A percentile compares a stretch with the other conserved stretches of the same genome.
phyloP scores from a whole-genome alignment of 441 rosid genomes.

The Eutrema salsugineum region DNA sequence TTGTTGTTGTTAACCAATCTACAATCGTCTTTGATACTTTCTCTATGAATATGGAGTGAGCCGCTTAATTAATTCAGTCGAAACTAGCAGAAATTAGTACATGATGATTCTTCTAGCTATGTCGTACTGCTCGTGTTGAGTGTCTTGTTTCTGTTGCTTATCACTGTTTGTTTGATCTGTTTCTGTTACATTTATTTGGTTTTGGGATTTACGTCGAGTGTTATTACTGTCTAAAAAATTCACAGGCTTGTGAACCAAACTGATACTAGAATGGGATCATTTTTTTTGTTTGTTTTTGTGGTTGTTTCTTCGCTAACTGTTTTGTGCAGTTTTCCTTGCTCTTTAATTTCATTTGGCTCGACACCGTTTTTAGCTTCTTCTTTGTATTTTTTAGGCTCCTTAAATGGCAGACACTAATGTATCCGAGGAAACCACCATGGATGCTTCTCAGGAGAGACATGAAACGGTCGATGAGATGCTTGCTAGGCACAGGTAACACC shows the following conservation, averaged over 20 bases:
- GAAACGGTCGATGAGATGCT: conserved; percentile 34
- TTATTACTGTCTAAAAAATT: background rate
- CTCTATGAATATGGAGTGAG: background rate
- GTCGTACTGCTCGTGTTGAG: background rate
- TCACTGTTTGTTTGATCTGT: background rate
- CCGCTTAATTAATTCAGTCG: background rate
- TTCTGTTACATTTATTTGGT: background rate
- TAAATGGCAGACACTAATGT: conserved; percentile 19
- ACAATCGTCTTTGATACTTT: background rate
- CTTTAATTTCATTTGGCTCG: background rate
- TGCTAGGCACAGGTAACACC: conserved; percentile 31
- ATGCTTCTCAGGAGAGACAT: conserved; percentile 17
- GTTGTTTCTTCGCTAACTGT: background rate
- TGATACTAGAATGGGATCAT: background rate
- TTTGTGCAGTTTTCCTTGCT: background rate
- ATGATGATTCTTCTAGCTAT: background rate
- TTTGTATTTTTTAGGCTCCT: background rate
- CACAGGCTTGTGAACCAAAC: background rate
- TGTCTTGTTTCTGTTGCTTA: background rate
- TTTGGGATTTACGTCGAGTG: too few species aligned
- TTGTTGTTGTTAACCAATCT: background rate
- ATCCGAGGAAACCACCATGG: background rate
- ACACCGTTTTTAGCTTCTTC: background rate
- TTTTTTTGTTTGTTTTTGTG: background rate
- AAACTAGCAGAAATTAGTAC: background rate